Evolutionary conservation across 495 filamentous ascomycete genomes (phyloP).

Genomic region (Penicillium alfredii): DNA sequence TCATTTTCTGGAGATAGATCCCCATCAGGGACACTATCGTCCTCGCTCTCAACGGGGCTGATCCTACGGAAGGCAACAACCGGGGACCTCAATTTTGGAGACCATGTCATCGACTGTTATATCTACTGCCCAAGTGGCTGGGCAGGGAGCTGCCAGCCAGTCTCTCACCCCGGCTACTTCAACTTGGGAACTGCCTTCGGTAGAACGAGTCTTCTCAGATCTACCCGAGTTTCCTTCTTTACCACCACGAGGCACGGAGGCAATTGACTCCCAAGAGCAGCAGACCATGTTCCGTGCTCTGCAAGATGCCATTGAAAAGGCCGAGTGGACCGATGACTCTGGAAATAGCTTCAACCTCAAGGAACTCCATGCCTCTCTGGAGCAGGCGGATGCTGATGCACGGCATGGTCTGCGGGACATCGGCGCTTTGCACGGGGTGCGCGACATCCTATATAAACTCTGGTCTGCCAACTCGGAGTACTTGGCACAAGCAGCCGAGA

Average conservation of each 20-base stretch:
- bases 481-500: constrained; percentile 49
- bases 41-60: too few species aligned
- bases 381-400: constrained; percentile 20
- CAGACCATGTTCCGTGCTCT: constrained; percentile 26
- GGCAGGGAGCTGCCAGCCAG: constrained; percentile 5
- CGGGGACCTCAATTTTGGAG: background rate
- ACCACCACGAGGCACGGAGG: constrained; percentile 8
- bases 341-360: constrained; percentile 17
- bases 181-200: constrained; percentile 22
- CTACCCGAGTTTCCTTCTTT: constrained; percentile 16
- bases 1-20: background rate
- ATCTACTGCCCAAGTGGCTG: constrained; percentile 6
- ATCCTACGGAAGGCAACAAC: constrained; percentile 1
- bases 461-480: constrained; percentile 35
- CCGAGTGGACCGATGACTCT: constrained; percentile 11
- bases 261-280: constrained; percentile 17
- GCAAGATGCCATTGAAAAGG: constrained; percentile 18
- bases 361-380: constrained; percentile 23
- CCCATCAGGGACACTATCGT: too few species aligned
- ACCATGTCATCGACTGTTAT: constrained; percentile 19
- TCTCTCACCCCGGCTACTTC: constrained; percentile 1
- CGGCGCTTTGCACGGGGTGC: constrained; percentile 21
- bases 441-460: constrained; percentile 26
- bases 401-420: constrained; percentile 16
- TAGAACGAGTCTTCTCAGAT: constrained; percentile 22